Base-by-base conservation (phyloP, 83 land plant genomes). In the Larix sibirica region DNA sequence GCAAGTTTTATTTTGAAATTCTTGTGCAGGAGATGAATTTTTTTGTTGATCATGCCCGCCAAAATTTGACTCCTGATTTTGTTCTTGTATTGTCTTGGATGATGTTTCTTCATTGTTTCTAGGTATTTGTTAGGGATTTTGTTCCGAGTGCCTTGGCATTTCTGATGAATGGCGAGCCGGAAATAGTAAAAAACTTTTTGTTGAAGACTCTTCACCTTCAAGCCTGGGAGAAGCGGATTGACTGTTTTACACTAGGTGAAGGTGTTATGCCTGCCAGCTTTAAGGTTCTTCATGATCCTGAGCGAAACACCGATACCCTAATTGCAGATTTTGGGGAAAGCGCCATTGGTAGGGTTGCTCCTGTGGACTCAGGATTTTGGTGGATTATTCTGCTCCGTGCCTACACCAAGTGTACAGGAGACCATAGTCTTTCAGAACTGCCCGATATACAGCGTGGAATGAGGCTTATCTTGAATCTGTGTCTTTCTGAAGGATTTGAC, bases 181-280 rank as follows among this genome's bases (percentile, higher is more conserved):
- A 94, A 13, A 92, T 92, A 69, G 96, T 94, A 12, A 92, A 92
- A 74, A 94, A 94, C 74, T 94, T 94, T 75, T 86, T 94, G 7
- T 44, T 94, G 74, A 94, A 94, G 85, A 92, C 96, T 7, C 87
- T 94, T 68, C 89, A 85, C 10, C 91, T 94, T 50, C 96, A 94
- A 84, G 94, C 88, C 18, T 79, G 96, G 96, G 96, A 94, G 77
- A 94, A 94, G 74, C 87, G 88, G 77, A 84, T 94, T 21, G 96
- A 94, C 31, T 77, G 90, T 38, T 94, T 94, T 81, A 92, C 87
- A 82, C 92, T 94, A 28, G 96, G 96, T 10, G 90, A 94, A 82
- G 96, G 96, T 58, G 96, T 82, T 33, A 94, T 94, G 96, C 96
- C 96, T 1, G 96, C 96, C 14, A 90, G 92, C 79, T 94, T 94